Conservation (phyloP, 768 basidiomycete genomes). For the Floccularia luteovirens region DNA sequence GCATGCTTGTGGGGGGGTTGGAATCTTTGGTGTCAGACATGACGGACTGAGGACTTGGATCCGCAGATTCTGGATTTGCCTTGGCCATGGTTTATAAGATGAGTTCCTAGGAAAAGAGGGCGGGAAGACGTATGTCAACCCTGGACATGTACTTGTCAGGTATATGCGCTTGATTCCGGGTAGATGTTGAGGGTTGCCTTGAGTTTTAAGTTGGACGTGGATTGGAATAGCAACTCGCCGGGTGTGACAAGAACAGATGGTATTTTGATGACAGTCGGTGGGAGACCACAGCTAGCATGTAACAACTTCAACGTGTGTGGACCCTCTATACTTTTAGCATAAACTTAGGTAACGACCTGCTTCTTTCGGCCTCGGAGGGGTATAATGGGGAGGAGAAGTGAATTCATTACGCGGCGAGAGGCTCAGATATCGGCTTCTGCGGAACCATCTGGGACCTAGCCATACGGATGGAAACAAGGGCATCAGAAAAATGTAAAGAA, state of each 20-base stretch:
- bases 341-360: conserved; percentile 4
- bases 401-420: neutral
- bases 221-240: no score
- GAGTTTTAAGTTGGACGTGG: conserved; percentile 5
- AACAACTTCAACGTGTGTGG: neutral
- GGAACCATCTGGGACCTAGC: conserved; percentile 10
- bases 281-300: neutral
- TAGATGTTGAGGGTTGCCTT: conserved; percentile 3
- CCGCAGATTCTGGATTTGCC: neutral
- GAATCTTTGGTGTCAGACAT: conserved; percentile 12
- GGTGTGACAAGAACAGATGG: no score
- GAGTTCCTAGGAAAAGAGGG: conserved; percentile 6
- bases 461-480: neutral
- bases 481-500: no score
- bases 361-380: conserved; percentile 4
- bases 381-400: conserved; percentile 5
- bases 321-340: neutral
- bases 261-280: neutral
- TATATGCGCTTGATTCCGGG: neutral
- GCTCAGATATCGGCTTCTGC: no score
- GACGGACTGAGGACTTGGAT: conserved; percentile 5
- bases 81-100: neutral
- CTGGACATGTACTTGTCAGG: neutral
- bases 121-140: conserved; percentile 11
- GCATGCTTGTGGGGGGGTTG: neutral